Percentiles rank a stretch among this genome's conserved stretches.
These are phyloP conservation scores for Fraxinus velutina DNA, from an alignment of 305 asterid species.

Conservation along the genomic window DNA sequence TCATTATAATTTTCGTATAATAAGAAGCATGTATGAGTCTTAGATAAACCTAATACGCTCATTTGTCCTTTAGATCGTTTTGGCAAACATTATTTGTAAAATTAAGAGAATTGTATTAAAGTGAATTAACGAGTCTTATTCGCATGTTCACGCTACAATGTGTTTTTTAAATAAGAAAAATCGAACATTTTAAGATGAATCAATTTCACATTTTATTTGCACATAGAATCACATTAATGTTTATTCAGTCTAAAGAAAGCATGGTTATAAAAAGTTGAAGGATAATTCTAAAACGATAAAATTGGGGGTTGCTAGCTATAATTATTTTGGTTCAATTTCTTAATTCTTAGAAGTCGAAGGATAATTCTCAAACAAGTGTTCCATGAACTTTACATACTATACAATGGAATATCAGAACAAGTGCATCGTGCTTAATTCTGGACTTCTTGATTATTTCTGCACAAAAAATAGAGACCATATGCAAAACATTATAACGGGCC, in stretches of 20 bases:
- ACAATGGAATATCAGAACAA: conserved; percentile 21
- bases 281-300: neutral
- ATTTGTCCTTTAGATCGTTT: neutral
- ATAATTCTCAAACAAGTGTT: conserved; percentile 12
- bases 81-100: neutral
- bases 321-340: neutral
- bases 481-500: conserved; percentile 22
- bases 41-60: neutral
- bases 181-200: neutral
- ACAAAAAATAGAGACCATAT: neutral
- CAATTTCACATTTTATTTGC: neutral
- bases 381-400: conserved; percentile 25
- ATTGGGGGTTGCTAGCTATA: neutral
- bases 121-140: neutral
- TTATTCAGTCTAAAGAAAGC: neutral
- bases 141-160: neutral
- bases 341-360: neutral
- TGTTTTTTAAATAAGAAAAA: neutral
- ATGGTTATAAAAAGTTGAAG: neutral
- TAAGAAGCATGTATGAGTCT: neutral
- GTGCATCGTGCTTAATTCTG: conserved; percentile 22
- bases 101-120: neutral
- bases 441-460: conserved; percentile 21
- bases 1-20: too few relatives aligned
- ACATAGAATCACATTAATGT: neutral